Evolutionary conservation across 176 grass and related monocot genomes (phyloP), one percentile per base, ranked within the genome.

Genomic region (Aegilops speltoides): DNA sequence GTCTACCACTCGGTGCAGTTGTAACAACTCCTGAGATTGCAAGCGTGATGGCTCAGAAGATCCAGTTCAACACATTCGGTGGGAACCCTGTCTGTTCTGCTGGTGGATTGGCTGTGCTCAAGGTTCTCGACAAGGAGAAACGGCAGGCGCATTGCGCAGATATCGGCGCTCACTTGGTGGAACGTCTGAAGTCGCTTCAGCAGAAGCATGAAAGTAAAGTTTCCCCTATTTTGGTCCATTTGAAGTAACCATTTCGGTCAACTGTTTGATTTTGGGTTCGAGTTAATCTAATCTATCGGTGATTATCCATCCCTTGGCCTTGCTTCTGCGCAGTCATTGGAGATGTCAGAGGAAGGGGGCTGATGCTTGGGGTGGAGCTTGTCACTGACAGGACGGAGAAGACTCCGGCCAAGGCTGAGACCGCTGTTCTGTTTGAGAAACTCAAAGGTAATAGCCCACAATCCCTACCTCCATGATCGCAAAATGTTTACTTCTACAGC

Each of bases 291-390:
- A 32, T 2, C 1, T 19, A 63, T 26, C 61, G 37, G 25, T 3
- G 48, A 70, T 81, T 64, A 7, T 77, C 14, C 4, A 48, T 70
- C 57, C 14, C 45, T 38, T 76, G 19, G 6, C 32, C 10, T n/a
- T 82, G n/a, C 17, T 85, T 23, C 31, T 93, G 77, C 31, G 31
- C 64, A 96, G 97, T 99, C 65, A 99, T 96, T 26, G 97, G 97
- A 87, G 97, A 99, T 83, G 87, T 99, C 68, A 99, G 97, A 89
- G 97, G 97, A 33, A 93, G 94, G 82, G 97, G 94, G 66, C 90
- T 99, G 90, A 99, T 99, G 97, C 77, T 99, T 77, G 97, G 97
- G 37, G 87, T 99, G 57, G 97, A 99, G 82, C 92, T 99, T 7
- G 94, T 99, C 11, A 96, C 94, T 0, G 94, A 96, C 78, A 92